Percentiles rank a stretch among this genome's conserved stretches.
These are phyloP conservation scores for Quercus tomentella DNA, from an alignment of 331 rosid species.

Conservation along the genomic window DNA sequence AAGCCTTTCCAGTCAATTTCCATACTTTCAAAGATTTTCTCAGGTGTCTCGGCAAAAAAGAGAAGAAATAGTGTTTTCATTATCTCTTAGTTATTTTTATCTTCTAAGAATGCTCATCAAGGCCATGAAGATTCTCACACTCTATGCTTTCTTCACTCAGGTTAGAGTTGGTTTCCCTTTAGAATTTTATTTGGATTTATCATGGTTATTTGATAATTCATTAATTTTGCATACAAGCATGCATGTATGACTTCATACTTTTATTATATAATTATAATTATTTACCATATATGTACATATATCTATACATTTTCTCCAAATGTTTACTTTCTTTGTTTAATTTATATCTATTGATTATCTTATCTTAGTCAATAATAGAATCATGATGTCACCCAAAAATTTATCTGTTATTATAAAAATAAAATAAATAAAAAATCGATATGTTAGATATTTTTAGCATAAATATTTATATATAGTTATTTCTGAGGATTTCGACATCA, in stretches of 20 bases:
- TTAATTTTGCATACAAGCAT: no score
- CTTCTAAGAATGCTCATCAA: conserved; percentile 41
- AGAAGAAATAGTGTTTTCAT: conserved; percentile 33
- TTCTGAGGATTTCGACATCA: background rate
- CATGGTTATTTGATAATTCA: no score
- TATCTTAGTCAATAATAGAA: no score
- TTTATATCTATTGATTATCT: no score
- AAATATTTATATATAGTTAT: background rate
- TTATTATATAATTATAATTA: no score
- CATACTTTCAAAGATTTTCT: conserved; percentile 40
- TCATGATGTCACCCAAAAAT: no score
- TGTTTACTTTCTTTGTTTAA: no score
- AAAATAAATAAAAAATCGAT: no score
- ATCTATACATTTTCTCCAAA: no score
- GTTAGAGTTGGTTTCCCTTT: conserved; percentile 14
- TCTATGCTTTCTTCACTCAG: conserved; percentile 67
- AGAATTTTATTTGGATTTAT: background rate
- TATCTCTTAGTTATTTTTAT: conserved; percentile 42
- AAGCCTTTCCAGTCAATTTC: conserved; percentile 35
- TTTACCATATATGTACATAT: background rate
- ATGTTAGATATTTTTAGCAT: no score
- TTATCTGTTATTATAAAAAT: no score
- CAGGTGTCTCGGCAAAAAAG: conserved; percentile 34
- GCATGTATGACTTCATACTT: no score
- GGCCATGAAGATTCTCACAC: conserved; percentile 53